A percentile compares a stretch with the other conserved stretches of the same genome.
phyloP scores from a whole-genome alignment of 495 filamentous ascomycete genomes.

The Talaromyces proteolyticus region DNA sequence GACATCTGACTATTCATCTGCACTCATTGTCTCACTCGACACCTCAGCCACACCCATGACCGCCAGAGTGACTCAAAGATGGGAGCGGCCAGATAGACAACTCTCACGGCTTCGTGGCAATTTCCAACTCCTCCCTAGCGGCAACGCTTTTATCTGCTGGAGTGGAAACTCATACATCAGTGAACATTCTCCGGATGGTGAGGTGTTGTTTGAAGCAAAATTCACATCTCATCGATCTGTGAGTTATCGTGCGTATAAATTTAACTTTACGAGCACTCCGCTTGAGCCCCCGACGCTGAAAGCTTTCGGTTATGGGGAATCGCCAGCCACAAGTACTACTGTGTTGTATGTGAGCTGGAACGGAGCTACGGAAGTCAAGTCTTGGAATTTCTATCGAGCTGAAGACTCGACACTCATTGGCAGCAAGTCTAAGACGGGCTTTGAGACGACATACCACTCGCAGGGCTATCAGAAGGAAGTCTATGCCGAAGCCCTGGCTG shows the following conservation, averaged over 20 bases:
- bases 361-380: constrained; percentile 10
- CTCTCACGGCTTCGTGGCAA: constrained; percentile 44
- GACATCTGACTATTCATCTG: constrained; percentile 27
- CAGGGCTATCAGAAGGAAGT: constrained; percentile 11
- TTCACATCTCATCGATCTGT: constrained; percentile 6
- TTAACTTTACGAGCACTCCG: constrained; percentile 11
- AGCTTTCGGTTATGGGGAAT: constrained; percentile 7
- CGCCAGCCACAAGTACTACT: constrained; percentile 1
- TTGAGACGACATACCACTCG: constrained; percentile 9
- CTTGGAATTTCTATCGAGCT: constrained; percentile 10
- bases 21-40: constrained; percentile 41
- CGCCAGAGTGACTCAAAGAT: constrained; percentile 23
- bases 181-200: constrained; percentile 39
- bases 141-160: constrained; percentile 44
- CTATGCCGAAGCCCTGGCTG: constrained; percentile 9
- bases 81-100: constrained; percentile 22
- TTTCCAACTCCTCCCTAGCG: constrained; percentile 40
- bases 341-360: constrained; percentile 16
- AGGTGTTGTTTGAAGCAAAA: constrained; percentile 24
- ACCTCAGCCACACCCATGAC: constrained; percentile 19
- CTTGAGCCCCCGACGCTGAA: background rate
- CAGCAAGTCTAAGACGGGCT: constrained; percentile 4
- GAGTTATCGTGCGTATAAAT: constrained; percentile 17
- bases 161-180: constrained; percentile 38
- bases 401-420: constrained; percentile 6